A percentile compares a stretch with the other conserved stretches of the same genome.
Conservation (phyloP, 768 basidiomycete species). For the Xerocomellus chrysenteron region DNA sequence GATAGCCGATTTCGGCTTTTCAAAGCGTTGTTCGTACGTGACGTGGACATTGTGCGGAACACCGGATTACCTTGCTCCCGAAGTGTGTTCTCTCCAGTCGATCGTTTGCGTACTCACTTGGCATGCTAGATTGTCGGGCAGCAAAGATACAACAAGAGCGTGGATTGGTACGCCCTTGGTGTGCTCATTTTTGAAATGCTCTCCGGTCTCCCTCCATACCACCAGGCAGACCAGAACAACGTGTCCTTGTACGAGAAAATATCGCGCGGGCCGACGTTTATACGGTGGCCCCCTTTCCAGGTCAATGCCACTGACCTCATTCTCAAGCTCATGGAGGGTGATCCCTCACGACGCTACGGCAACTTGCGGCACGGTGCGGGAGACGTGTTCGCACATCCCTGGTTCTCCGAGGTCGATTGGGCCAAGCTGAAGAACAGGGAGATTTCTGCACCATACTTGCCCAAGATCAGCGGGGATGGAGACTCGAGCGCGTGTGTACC, state of each 20-base stretch:
- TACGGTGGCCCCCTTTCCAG: constrained; percentile 79
- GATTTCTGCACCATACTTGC: constrained; percentile 94
- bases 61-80: constrained; percentile 95
- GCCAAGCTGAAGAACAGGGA: constrained; percentile 73
- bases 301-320: constrained; percentile 85
- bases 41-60: constrained; percentile 97
- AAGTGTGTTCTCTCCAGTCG: constrained; percentile 47
- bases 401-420: constrained; percentile 97
- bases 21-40: constrained; percentile 81
- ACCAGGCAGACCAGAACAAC: constrained; percentile 81
- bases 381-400: constrained; percentile 90
- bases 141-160: constrained; percentile 90
- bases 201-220: constrained; percentile 93
- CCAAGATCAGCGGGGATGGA: constrained; percentile 87
- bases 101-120: constrained; percentile 6
- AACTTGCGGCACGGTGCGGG: constrained; percentile 85
- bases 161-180: constrained; percentile 98
- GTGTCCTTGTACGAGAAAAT: constrained; percentile 92
- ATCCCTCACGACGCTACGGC: constrained; percentile 86
- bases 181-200: constrained; percentile 98
- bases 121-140: constrained; percentile 65
- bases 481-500: constrained; percentile 87
- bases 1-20: constrained; percentile 96
- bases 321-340: constrained; percentile 83
- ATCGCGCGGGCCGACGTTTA: constrained; percentile 64